These are phyloP conservation scores for Mycena vulgaris DNA, from an alignment of 768 basidiomycete genomes.

Conservation along the genomic window DNA sequence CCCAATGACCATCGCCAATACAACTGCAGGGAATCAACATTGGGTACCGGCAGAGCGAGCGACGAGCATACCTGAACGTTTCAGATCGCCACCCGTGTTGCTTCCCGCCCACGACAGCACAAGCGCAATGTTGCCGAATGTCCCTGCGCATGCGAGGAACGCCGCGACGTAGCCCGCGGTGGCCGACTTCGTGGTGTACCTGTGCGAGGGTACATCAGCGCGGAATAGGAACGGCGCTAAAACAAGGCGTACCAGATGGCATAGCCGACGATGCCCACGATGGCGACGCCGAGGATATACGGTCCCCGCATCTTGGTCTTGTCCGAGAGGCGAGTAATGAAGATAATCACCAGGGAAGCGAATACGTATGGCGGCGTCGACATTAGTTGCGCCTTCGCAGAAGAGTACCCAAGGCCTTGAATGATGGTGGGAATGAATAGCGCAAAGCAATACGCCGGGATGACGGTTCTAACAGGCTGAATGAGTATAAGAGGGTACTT, in stretches of 20 bases:
- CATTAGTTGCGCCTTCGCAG: slow-evolving; percentile 16
- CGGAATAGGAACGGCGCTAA: neutral
- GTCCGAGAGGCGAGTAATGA: slow-evolving; percentile 4
- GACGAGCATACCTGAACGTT: slow-evolving; percentile 8
- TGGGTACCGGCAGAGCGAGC: too few relatives aligned
- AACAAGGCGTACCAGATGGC: slow-evolving; percentile 6
- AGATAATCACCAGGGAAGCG: neutral
- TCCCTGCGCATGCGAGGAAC: slow-evolving; percentile 15
- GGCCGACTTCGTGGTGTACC: slow-evolving; percentile 9
- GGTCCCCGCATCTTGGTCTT: slow-evolving; percentile 22
- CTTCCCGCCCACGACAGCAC: slow-evolving; percentile 21
- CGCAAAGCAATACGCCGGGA: slow-evolving; percentile 25
- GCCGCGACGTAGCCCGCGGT: slow-evolving; percentile 21
- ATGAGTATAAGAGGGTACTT: neutral
- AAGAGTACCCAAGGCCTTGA: slow-evolving; percentile 11
- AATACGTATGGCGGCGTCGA: slow-evolving; percentile 14
- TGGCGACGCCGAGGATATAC: slow-evolving; percentile 6
- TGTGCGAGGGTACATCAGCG: neutral
- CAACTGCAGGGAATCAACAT: neutral
- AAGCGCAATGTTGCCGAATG: slow-evolving; percentile 18
- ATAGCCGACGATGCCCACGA: slow-evolving; percentile 22
- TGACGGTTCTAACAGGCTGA: neutral
- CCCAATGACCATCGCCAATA: slow-evolving; percentile 17
- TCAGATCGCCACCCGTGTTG: slow-evolving; percentile 16
- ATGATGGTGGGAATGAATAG: slow-evolving; percentile 25